Base-by-base conservation (phyloP, 176 grass and related monocot genomes). In the Triticum turgidum region DNA sequence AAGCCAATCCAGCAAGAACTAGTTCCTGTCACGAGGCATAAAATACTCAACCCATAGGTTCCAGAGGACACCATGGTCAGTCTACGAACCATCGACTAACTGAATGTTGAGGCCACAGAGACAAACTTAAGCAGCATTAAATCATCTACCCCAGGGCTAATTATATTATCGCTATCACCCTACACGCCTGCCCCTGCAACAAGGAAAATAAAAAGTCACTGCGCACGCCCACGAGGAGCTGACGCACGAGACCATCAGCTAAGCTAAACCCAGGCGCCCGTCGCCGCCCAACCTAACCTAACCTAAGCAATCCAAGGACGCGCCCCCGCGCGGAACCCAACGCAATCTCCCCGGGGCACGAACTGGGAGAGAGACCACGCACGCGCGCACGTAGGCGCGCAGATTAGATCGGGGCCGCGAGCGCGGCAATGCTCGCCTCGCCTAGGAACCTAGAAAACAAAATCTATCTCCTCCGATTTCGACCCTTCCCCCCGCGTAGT, bases 401-500 rank as follows among this genome's bases (percentile, higher is more conserved):
- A 6, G 29, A 56, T 38, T 58, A 42, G 88, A 89, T 89, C 82
- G 68, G 61, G 21, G 21, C 86, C 79, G 32, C 68, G 45, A 7
- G 65, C 56, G 33, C 73, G 34, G 17, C 74, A 87, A 83, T 90
- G 89, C 89, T 37, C 84, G 24, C 66, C 80, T 78, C 54, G 54
- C 58, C 54, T 6, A 59, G 56, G 25, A 86, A 18, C 47, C 25
- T 4, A 7, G 3, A 34, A 34, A 18, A 33, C 13, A 4, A 30
- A 76, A 52, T 52, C 25, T 8, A 29, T 7, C 44, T 20, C 65
- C 54, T 42, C 54, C 54, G 80, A 83, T 78, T 78, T 86, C 64
- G 21, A 32, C 64, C 58, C 52, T n/a, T 13, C 13, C 41, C 35
- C 51, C 77, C 67, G 38, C 54, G 44, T 59, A 39, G 22, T 42